These are phyloP conservation scores for Physcomitrium patens DNA, from an alignment of 225 moss, liverwort and hornwort species.

Conservation along the genomic window DNA sequence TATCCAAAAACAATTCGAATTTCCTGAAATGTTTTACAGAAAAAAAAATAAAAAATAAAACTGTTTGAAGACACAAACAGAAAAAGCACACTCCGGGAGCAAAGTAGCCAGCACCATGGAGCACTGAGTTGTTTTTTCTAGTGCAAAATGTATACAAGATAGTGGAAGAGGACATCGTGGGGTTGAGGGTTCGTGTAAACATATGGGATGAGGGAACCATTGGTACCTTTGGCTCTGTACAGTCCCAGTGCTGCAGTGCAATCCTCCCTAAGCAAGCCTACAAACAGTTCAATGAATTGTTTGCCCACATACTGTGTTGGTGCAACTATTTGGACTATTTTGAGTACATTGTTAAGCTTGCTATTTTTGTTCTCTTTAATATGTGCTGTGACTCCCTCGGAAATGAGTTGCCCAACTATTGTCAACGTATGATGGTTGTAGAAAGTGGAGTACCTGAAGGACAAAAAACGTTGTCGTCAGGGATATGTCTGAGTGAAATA, in stretches of 20 bases:
- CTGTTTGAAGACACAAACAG: too few species aligned
- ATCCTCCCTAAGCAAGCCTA: slow-evolving; percentile 40
- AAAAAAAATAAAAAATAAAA: too few species aligned
- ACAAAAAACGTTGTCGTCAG: not conserved
- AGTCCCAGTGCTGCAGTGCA: slow-evolving; percentile 39
- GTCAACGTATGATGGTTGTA: slow-evolving; percentile 76
- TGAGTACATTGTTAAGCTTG: slow-evolving; percentile 14
- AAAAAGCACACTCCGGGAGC: too few species aligned
- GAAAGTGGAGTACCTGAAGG: slow-evolving; percentile 74
- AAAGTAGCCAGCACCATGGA: too few species aligned
- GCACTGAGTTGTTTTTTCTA: not conserved
- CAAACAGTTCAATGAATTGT: slow-evolving; percentile 43
- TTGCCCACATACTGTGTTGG: slow-evolving; percentile 48
- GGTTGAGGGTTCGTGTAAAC: slow-evolving; percentile 55
- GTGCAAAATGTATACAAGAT: slow-evolving; percentile 51
- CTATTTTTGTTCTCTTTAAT: not conserved
- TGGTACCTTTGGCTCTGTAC: slow-evolving; percentile 48
- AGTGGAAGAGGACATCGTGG: slow-evolving; percentile 18
- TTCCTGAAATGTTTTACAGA: too few species aligned
- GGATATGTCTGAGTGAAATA: not conserved
- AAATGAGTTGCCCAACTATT: slow-evolving; percentile 78
- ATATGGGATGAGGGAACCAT: slow-evolving; percentile 44
- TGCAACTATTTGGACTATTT: slow-evolving; percentile 45
- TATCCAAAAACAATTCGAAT: too few species aligned
- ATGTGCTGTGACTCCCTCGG: slow-evolving; percentile 37